Evolutionary conservation across 257 asterid species (phyloP), one percentile per base, ranked within the genome.

Genomic region (Solanum okadae): DNA sequence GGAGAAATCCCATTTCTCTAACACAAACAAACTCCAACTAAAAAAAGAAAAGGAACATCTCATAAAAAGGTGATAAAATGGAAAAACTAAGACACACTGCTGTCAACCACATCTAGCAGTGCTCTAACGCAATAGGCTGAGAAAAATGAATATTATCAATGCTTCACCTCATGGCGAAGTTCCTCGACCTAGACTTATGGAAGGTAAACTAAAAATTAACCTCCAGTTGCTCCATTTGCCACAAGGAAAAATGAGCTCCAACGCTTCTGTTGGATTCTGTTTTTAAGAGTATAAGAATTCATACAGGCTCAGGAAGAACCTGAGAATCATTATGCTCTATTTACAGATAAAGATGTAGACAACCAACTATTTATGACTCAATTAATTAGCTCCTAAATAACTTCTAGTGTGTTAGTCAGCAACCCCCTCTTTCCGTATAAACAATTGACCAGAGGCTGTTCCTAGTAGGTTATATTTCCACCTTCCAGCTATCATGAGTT

Each of bases 211-310:
- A 81, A 86, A 92, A 90, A 89, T 16, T 91, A 91, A 87, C 93
- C 94, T 90, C 95, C 95, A 84, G 87, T 88, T 88, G 93, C 93
- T 90, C 92, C 71, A 90, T 84, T 91, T 84, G 20, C 86, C 85
- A 35, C 91, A 86, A 76, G 91, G 91, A 90, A 93, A 90, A 93
- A 33, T 81, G 94, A 93, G 92, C 95, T 91, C 96, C 98, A 96
- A 93, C 94, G 78, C 94, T 95, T 71, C 44, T 33, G 94, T 85
- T 89, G 95, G 94, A 89, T 88, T 90, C 93, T 76, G 86, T 92
- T 82, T 73, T 89, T 25, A 84, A 72, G 90, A 89, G 90, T 49
- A 86, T 85, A 88, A 89, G 38, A 75, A 84, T 81, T 83, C 90
- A 49, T 83, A 29, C 75, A 87, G 89, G 88, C 87, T 52, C 81